Evolutionary conservation across 2,329 filamentous ascomycete genomes (phyloP).

Genomic region (Talaromyces amestolkiae): DNA sequence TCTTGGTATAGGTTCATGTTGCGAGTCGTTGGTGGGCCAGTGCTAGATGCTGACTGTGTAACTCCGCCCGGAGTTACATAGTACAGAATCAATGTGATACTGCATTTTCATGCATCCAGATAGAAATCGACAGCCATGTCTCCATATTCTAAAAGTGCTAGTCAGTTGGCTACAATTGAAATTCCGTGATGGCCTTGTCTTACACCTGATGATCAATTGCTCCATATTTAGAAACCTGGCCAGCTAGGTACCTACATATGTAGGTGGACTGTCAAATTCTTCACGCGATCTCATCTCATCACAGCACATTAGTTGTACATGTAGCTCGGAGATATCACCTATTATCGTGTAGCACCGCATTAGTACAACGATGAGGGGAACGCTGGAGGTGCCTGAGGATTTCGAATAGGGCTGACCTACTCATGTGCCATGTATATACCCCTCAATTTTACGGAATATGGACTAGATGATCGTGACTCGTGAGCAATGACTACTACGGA

Average conservation of each 20-base stretch:
- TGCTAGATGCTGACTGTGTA: background rate
- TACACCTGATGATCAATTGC: background rate
- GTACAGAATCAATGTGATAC: background rate
- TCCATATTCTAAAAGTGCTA: background rate
- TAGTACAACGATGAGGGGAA: background rate
- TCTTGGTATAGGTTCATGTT: background rate
- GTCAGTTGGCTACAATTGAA: background rate
- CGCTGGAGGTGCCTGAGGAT: background rate
- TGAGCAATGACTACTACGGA: background rate
- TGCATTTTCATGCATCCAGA: background rate
- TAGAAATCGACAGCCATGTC: background rate
- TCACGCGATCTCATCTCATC: slow-evolving; percentile 5
- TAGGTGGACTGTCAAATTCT: background rate
- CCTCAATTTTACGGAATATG: background rate
- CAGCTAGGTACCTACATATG: too few relatives aligned
- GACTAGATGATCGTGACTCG: background rate
- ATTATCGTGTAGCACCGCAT: background rate
- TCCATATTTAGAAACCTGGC: background rate
- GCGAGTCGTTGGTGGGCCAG: background rate
- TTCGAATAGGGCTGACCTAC: slow-evolving; percentile 12
- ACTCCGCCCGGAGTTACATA: slow-evolving; percentile 3
- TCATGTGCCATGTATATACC: background rate
- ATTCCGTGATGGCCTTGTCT: background rate
- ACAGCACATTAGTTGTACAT: background rate
- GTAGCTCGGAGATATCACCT: slow-evolving; percentile 1